phyloP scores from a whole-genome alignment of 331 rosid genomes.

The Malus hybrid region DNA sequence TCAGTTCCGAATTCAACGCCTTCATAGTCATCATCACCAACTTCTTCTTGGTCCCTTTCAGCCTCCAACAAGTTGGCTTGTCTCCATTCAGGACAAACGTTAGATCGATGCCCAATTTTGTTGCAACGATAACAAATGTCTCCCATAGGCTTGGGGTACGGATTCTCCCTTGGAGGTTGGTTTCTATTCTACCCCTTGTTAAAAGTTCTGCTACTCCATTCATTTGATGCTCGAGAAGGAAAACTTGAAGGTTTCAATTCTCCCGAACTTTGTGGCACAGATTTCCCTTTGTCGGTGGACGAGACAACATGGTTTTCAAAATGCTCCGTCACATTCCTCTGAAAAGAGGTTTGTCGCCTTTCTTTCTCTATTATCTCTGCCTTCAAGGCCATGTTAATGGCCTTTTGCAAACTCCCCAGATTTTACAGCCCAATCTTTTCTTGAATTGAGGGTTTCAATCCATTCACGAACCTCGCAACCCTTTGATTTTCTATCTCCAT shows the following conservation, averaged over 20 bases:
- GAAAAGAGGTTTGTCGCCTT: too few relatives aligned
- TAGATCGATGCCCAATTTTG: neutral
- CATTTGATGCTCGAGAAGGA: neutral
- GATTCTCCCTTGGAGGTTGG: neutral
- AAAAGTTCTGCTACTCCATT: neutral
- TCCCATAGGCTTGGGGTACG: neutral
- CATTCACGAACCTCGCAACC: too few relatives aligned
- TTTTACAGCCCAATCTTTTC: too few relatives aligned
- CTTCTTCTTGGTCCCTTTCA: neutral
- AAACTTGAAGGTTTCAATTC: too few relatives aligned
- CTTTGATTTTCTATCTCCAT: too few relatives aligned
- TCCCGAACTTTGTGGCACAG: too few relatives aligned
- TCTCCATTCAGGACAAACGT: neutral
- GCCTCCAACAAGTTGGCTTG: neutral
- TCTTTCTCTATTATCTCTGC: too few relatives aligned
- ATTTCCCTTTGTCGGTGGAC: too few relatives aligned
- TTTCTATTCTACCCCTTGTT: neutral
- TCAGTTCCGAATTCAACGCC: neutral
- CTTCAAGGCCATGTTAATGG: too few relatives aligned
- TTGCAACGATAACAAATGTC: neutral
- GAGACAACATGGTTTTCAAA: too few relatives aligned
- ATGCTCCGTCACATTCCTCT: accelerated
- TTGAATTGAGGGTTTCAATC: too few relatives aligned
- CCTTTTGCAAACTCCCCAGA: too few relatives aligned
- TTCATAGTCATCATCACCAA: neutral